A percentile compares a stretch with the other conserved stretches of the same genome.
phyloP scores from a whole-genome alignment of 306 rosid species.

The Acmispon strigosus region DNA sequence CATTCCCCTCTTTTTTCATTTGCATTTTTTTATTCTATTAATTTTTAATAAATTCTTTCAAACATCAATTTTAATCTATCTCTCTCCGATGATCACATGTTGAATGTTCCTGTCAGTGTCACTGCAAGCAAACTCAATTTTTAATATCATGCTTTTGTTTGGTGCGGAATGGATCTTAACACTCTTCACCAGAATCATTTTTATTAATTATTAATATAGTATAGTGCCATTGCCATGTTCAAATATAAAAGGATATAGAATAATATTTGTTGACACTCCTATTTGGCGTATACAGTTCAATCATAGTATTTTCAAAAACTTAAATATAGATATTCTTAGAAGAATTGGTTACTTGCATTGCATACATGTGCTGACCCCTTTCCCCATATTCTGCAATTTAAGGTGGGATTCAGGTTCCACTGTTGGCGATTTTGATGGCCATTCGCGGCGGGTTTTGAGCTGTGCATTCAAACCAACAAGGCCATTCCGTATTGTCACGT shows the following conservation, averaged over 20 bases:
- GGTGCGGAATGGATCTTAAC: neutral
- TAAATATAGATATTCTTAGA: neutral
- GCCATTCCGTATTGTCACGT: slow-evolving; percentile 86
- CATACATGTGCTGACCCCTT: neutral
- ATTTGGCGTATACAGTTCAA: too few relatives aligned
- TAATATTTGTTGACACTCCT: neutral
- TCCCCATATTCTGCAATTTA: slow-evolving; percentile 3
- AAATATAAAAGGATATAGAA: neutral
- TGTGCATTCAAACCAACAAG: slow-evolving; percentile 89
- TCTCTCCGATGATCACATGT: neutral
- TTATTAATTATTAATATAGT: too few relatives aligned
- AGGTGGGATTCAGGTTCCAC: slow-evolving; percentile 98
- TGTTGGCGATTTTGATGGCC: slow-evolving; percentile 99
- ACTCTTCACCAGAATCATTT: neutral
- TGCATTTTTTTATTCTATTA: neutral
- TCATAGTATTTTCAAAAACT: too few relatives aligned
- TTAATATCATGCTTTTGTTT: neutral
- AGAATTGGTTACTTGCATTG: neutral
- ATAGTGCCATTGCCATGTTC: neutral
- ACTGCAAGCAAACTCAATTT: neutral
- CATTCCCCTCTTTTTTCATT: neutral
- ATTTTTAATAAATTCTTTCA: neutral
- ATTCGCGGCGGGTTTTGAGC: slow-evolving; percentile 81
- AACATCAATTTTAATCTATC: too few relatives aligned
- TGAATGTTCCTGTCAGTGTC: neutral